Conservation (phyloP, 345 rosid genomes). For the Luvunga scandens region DNA sequence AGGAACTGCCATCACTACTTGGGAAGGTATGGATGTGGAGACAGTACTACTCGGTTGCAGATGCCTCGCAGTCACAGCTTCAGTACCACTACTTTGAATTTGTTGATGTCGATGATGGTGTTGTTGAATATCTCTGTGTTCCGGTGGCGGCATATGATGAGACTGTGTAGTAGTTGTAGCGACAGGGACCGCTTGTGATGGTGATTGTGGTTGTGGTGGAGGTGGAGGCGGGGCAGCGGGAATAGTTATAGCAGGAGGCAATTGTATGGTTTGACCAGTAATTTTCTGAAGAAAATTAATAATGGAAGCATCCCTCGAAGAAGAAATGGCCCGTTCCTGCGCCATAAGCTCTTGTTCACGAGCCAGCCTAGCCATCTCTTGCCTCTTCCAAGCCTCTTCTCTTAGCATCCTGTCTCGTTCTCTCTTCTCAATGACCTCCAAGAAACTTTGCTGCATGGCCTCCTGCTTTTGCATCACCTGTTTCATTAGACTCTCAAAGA, state of each 20-base stretch:
- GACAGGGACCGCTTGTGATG: conserved; percentile 2
- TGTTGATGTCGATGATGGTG: conserved; percentile 19
- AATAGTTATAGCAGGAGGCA: conserved; percentile 39
- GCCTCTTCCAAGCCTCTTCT: conserved; percentile 84
- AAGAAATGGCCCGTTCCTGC: conserved; percentile 65
- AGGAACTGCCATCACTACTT: conserved; percentile 45
- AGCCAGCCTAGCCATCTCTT: conserved; percentile 57
- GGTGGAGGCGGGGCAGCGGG: conserved; percentile 23
- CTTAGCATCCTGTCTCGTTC: conserved; percentile 74
- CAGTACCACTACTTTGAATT: conserved; percentile 8
- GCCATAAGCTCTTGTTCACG: conserved; percentile 72
- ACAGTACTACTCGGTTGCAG: neutral
- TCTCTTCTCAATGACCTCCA: conserved; percentile 78
- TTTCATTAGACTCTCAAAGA: conserved; percentile 62
- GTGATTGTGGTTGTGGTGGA: conserved; percentile 21
- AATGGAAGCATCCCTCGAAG: conserved; percentile 64
- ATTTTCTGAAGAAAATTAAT: conserved; percentile 66
- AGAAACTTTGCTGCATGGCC: conserved; percentile 64
- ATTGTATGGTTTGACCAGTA: conserved; percentile 70
- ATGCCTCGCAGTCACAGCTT: neutral
- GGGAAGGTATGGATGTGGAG: conserved; percentile 18
- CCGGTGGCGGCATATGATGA: conserved; percentile 4
- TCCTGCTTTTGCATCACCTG: conserved; percentile 84
- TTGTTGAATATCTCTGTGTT: neutral
- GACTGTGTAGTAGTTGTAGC: conserved; percentile 13